A percentile compares a stretch with the other conserved stretches of the same genome.
phyloP scores from a whole-genome alignment of 2,329 filamentous ascomycete genomes.

The Paecilomyces sp. region DNA sequence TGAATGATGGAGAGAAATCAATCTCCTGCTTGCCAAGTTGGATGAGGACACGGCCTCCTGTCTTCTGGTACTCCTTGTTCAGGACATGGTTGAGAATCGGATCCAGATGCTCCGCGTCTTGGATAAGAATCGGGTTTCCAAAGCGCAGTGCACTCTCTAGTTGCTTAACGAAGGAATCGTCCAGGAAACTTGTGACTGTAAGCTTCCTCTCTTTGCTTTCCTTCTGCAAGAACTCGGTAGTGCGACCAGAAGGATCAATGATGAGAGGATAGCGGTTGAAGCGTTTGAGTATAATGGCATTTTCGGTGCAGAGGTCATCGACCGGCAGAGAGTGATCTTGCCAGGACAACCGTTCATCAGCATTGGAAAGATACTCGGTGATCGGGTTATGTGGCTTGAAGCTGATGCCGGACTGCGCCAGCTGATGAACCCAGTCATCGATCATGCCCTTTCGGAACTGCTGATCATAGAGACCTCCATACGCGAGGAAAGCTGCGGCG shows the following conservation, averaged over 20 bases:
- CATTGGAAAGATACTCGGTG: conserved; percentile 92
- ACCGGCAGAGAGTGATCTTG: conserved; percentile 90
- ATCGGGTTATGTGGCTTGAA: conserved; percentile 93
- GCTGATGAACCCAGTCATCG: conserved; percentile 93
- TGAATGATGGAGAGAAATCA: conserved; percentile 96
- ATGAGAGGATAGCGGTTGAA: conserved; percentile 99
- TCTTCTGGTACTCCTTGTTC: conserved; percentile 99
- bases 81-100: conserved; percentile 96
- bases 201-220: conserved; percentile 89
- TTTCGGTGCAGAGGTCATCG: conserved; percentile 96
- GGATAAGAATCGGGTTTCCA: conserved; percentile 96
- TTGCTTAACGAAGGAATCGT: conserved; percentile 97
- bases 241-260: conserved; percentile 92
- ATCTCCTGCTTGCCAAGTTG: conserved; percentile 98
- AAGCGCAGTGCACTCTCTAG: conserved; percentile 94
- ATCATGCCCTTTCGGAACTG: conserved; percentile 97
- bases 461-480: conserved; percentile 94
- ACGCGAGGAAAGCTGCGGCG: conserved; percentile 94
- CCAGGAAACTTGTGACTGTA: conserved; percentile 95
- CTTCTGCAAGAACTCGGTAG: conserved; percentile 90
- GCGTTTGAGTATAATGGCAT: conserved; percentile 91
- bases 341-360: conserved; percentile 91
- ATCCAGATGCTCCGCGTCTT: conserved; percentile 94
- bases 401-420: conserved; percentile 83
- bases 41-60: conserved; percentile 93